Evolutionary conservation across 768 basidiomycete genomes (phyloP).

Genomic region (Naganishia vishniacii): DNA sequence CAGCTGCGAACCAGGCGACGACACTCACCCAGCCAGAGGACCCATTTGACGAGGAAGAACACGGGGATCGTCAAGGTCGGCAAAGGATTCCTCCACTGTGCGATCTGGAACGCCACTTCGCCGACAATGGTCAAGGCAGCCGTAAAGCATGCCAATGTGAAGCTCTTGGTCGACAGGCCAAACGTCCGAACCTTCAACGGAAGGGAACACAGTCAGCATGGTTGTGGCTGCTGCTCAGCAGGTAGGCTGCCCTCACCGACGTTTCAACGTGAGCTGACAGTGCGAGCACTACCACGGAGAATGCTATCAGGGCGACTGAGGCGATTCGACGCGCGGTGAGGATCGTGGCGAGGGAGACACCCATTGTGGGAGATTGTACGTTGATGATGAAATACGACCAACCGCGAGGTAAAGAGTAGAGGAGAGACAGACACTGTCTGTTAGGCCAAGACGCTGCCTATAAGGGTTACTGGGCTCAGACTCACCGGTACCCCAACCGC

Average conservation of each 20-base stretch:
- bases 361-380: not conserved
- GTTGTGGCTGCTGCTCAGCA: no score
- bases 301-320: slow-evolving; percentile 26
- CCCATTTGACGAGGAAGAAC: slow-evolving; percentile 24
- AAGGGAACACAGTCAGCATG: not conserved
- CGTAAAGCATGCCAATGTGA: slow-evolving; percentile 35
- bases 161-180: slow-evolving; percentile 27
- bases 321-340: slow-evolving; percentile 19
- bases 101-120: slow-evolving; percentile 22
- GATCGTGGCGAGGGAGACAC: slow-evolving; percentile 4
- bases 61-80: slow-evolving; percentile 6
- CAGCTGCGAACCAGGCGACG: not conserved
- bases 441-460: no score
- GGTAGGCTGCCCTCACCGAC: slow-evolving; percentile 24
- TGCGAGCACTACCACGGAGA: slow-evolving; percentile 31
- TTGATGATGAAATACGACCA: no score
- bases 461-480: no score
- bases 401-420: no score
- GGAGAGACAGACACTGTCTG: no score
- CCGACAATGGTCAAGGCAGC: slow-evolving; percentile 35
- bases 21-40: slow-evolving; percentile 36
- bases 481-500: no score
- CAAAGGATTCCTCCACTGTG: slow-evolving; percentile 8
- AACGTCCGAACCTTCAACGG: slow-evolving; percentile 28
- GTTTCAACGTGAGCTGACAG: slow-evolving; percentile 36